Conservation (phyloP, 768 basidiomycete species). For the Hysterangium stoloniferum region DNA sequence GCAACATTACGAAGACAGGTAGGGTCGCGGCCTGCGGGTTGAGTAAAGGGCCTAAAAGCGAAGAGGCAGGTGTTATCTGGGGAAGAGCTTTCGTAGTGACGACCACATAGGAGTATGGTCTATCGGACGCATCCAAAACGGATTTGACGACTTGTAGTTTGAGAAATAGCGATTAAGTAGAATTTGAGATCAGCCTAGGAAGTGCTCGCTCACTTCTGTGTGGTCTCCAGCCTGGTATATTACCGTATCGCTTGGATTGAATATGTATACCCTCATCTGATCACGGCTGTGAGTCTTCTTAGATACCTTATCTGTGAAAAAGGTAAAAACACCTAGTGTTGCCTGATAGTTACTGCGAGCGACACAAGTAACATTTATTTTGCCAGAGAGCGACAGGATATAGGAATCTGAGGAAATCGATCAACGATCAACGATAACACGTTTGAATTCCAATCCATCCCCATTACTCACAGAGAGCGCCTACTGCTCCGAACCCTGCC, state of each 20-base stretch:
- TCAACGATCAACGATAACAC: not conserved
- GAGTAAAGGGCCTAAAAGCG: constrained; percentile 49
- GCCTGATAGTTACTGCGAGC: constrained; percentile 62
- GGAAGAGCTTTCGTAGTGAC: constrained; percentile 67
- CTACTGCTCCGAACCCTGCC: constrained; percentile 49
- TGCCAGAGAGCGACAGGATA: constrained; percentile 47
- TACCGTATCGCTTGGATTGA: constrained; percentile 51
- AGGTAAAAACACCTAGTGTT: constrained; percentile 34
- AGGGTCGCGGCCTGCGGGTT: constrained; percentile 36
- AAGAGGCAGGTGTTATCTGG: constrained; percentile 50
- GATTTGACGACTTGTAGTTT: constrained; percentile 46
- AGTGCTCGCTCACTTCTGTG: constrained; percentile 42
- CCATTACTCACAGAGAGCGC: constrained; percentile 48
- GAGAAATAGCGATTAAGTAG: no score
- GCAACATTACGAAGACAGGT: constrained; percentile 53
- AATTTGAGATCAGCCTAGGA: constrained; percentile 5
- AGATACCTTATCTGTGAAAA: not conserved
- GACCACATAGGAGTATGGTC: constrained; percentile 56
- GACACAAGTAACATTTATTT: constrained; percentile 60
- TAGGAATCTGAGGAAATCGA: constrained; percentile 37
- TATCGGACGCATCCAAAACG: constrained; percentile 52
- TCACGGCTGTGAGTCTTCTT: not conserved
- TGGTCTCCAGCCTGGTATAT: constrained; percentile 51
- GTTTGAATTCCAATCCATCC: not conserved
- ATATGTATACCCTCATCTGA: constrained; percentile 49